These are phyloP conservation scores for Kwoniella sp. DNA, from an alignment of 768 basidiomycete genomes.

Conservation along the genomic window DNA sequence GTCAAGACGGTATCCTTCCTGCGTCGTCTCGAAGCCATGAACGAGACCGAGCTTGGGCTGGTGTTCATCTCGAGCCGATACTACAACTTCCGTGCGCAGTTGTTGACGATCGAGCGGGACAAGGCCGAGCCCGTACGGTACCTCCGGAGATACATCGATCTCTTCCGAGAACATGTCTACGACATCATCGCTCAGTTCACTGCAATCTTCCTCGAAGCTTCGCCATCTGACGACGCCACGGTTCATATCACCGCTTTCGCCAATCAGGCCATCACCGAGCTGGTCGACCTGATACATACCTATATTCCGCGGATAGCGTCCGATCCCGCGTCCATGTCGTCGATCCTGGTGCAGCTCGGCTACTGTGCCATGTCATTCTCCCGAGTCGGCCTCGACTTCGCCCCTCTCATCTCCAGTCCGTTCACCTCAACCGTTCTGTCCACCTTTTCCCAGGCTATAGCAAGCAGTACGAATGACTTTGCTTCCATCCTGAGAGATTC, in stretches of 20 bases:
- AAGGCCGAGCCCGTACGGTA: conserved; percentile 70
- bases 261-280: conserved; percentile 49
- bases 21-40: conserved; percentile 73
- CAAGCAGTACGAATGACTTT: conserved; percentile 49
- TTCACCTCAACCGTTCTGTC: conserved; percentile 63
- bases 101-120: conserved; percentile 60
- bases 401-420: conserved; percentile 61
- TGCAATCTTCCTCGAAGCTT: conserved; percentile 73
- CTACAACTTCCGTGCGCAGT: conserved; percentile 59
- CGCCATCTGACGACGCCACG: conserved; percentile 48
- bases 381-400: conserved; percentile 88
- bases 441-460: conserved; percentile 59
- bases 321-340: conserved; percentile 61
- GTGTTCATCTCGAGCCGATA: conserved; percentile 75
- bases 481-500: conserved; percentile 30
- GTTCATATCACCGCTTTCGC: conserved; percentile 64
- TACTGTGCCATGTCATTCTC: conserved; percentile 90
- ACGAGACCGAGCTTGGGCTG: conserved; percentile 69
- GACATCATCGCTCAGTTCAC: conserved; percentile 86
- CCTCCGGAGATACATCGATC: conserved; percentile 79
- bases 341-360: conserved; percentile 84
- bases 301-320: conserved; percentile 58
- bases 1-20: conserved; percentile 88
- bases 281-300: conserved; percentile 54
- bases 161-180: conserved; percentile 87